Evolutionary conservation across 495 filamentous ascomycete genomes (phyloP), one percentile per base, ranked within the genome.

Genomic region (Penicillium arizonense): DNA sequence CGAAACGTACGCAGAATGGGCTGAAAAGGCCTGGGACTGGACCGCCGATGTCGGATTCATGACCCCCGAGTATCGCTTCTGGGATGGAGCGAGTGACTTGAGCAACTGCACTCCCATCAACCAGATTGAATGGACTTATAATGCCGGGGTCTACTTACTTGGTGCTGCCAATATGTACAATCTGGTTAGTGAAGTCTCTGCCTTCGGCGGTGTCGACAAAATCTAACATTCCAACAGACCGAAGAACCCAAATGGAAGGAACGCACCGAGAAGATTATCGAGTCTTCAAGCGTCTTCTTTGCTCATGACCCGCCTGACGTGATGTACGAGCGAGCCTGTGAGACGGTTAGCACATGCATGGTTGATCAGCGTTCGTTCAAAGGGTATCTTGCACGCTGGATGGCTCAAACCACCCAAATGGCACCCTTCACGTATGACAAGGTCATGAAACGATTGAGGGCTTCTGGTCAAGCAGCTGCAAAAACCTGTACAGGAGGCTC

Each of bases 291-390:
- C n/a, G 63, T 78, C 2, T 77, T 81, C 53, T 87, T 89, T 58
- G 23, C 47, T 1, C 42, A 68, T 0, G 49, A 65, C 16, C 68
- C 80, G 3, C 62, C 64, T 21, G 68, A 80, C 20, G 75, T 87
- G 39, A 86, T 89, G 70, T 83, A 74, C 47, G 89, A 92, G 64
- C 72, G 81, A n/a, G 77, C 82, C 28, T 87, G 83, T 54, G 84
- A 87, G 50, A 67, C 73, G 0, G 69, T 73, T 45, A 65, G 75
- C 39, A 80, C 70, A 7, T 91, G 88, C 71, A 83, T 87, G 57
- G 81, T 83, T 35, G 89, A 94, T 61, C 88, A 91, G 74, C 79
- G 80, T 37, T 88, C 85, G 35, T 96, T 92, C 82, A 96, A 94
- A 70, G 88, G 88, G 32, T 95, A 91, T 71, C 75, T 93, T 13